A percentile compares a stretch with the other conserved stretches of the same genome.
Conservation (phyloP, 2,329 filamentous ascomycete species). For the Sarocladium brachiariae region DNA sequence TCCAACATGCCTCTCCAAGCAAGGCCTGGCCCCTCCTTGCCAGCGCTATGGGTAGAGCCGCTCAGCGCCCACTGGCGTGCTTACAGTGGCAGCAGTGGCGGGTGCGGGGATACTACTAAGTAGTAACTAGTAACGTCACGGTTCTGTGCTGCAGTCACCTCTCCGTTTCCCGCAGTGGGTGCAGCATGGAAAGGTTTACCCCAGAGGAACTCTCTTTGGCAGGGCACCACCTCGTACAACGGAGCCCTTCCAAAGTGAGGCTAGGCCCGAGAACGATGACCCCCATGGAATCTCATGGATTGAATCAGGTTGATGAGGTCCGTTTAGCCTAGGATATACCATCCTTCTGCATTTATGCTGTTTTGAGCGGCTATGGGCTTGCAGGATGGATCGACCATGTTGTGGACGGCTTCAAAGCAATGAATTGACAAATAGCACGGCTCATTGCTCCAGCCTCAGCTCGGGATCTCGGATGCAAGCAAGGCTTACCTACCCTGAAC, state of each 20-base stretch:
- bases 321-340: not conserved
- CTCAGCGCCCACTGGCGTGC: not conserved
- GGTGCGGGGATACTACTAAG: not conserved
- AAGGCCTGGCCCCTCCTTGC: not conserved
- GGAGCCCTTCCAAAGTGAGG: not conserved
- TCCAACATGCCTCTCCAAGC: constrained; percentile 2
- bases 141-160: too few species aligned
- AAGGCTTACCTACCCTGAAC: too few species aligned
- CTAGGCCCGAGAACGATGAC: not conserved
- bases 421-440: too few species aligned
- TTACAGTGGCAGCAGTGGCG: not conserved
- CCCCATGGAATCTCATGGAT: constrained; percentile 5
- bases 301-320: not conserved
- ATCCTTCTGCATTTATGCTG: not conserved
- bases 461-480: too few species aligned
- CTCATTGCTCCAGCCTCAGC: too few species aligned
- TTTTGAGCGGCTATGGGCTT: not conserved
- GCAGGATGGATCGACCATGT: too few species aligned
- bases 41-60: too few species aligned
- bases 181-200: constrained; percentile 1
- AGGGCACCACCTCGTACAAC: not conserved
- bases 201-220: not conserved
- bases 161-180: too few species aligned
- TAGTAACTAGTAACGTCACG: too few species aligned
- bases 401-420: too few species aligned